These are phyloP conservation scores for Fusarium guadeloupense DNA, from an alignment of 2,329 filamentous ascomycete species.

Conservation along the genomic window DNA sequence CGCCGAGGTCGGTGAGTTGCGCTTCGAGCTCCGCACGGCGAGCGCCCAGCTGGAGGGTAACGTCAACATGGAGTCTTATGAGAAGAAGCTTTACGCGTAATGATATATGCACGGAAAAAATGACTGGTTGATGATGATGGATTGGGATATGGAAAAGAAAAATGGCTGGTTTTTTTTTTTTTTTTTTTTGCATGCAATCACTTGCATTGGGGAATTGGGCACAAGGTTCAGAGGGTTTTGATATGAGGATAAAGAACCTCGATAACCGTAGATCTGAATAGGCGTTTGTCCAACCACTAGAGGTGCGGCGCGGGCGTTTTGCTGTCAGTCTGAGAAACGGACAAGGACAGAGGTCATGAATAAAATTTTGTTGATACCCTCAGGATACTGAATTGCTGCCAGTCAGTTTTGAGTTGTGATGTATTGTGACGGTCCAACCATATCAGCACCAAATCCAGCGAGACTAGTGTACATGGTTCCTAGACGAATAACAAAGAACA, in stretches of 20 bases:
- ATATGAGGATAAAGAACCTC: constrained; percentile 36
- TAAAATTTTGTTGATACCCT: constrained; percentile 38
- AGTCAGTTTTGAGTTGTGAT: constrained; percentile 23
- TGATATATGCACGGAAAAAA: constrained; percentile 38
- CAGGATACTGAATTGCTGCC: constrained; percentile 40
- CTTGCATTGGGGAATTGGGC: constrained; percentile 32
- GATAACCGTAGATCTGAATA: constrained; percentile 42
- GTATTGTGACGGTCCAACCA: neutral
- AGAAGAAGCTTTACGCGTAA: constrained; percentile 99
- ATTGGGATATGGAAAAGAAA: constrained; percentile 21
- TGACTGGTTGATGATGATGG: constrained; percentile 21
- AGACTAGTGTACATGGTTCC: neutral
- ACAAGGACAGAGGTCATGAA: constrained; percentile 38
- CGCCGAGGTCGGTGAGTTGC: constrained; percentile 77
- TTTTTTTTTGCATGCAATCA: constrained; percentile 31
- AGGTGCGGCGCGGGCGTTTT: constrained; percentile 43
- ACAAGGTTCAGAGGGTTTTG: constrained; percentile 26
- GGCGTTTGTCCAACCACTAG: constrained; percentile 44
- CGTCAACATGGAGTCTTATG: constrained; percentile 98
- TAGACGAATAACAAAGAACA: neutral
- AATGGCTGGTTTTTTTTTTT: constrained; percentile 24
- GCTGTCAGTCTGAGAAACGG: constrained; percentile 27
- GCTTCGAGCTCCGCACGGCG: constrained; percentile 93
- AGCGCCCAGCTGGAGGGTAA: constrained; percentile 97
- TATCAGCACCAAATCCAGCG: constrained; percentile 7